Percentiles rank a stretch among this genome's conserved stretches.
Evolutionary conservation across 1,284 basidiomycete genomes (phyloP).

Genomic region (Cryptococcus sp.): DNA sequence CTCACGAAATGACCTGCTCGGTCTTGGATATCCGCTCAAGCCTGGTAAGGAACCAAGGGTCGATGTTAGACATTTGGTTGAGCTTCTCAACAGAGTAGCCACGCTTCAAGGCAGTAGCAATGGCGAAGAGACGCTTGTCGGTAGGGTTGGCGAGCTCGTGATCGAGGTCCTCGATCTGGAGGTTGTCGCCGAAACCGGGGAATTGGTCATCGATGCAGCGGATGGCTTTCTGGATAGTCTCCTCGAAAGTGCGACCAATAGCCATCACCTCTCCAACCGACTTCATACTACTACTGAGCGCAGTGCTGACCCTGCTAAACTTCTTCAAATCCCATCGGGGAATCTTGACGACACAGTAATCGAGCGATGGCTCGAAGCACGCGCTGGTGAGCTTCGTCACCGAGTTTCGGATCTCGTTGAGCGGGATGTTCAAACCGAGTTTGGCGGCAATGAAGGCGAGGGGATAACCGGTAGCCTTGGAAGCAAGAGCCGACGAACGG

Average conservation of each 20-base stretch:
- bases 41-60: slow-evolving; percentile 95
- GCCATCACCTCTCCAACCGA: slow-evolving; percentile 99
- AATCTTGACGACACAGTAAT: slow-evolving; percentile 98
- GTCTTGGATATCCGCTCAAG: slow-evolving; percentile 79
- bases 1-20: slow-evolving; percentile 72
- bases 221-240: slow-evolving; percentile 97
- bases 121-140: slow-evolving; percentile 94
- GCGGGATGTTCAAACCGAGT: slow-evolving; percentile 91
- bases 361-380: slow-evolving; percentile 97
- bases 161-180: slow-evolving; percentile 79
- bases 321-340: slow-evolving; percentile 99
- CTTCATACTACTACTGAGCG: slow-evolving; percentile 95
- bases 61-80: slow-evolving; percentile 95
- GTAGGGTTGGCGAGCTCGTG: slow-evolving; percentile 62
- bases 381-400: slow-evolving; percentile 95
- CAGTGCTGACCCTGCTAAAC: slow-evolving; percentile 85
- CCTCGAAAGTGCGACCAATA: slow-evolving; percentile 96
- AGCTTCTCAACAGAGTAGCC: slow-evolving; percentile 95
- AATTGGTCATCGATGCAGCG: slow-evolving; percentile 94
- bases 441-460: slow-evolving; percentile 98
- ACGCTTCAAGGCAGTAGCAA: slow-evolving; percentile 91
- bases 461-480: slow-evolving; percentile 98
- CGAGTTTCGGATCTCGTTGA: slow-evolving; percentile 97
- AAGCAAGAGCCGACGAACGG: slow-evolving; percentile 94
- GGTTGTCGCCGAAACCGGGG: slow-evolving; percentile 74